Conservation (phyloP, 1,284 basidiomycete species). For the Ustilago curta region DNA sequence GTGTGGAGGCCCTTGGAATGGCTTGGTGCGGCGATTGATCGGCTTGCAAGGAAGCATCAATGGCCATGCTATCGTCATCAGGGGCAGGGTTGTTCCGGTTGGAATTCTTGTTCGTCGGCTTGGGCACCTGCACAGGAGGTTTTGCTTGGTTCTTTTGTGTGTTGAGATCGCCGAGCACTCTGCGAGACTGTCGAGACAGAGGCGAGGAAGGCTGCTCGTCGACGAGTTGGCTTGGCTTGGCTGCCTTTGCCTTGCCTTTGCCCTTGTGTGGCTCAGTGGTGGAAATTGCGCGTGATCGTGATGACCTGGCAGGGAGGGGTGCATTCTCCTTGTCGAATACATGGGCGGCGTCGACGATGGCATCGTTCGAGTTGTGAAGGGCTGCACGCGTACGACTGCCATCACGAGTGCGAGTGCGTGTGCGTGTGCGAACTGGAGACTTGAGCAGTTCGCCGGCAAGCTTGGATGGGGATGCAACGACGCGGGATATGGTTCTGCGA, state of each 20-base stretch:
- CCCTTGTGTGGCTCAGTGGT: slow-evolving; percentile 27
- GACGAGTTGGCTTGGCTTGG: slow-evolving; percentile 14
- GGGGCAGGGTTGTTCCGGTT: slow-evolving; percentile 7
- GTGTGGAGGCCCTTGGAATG: slow-evolving; percentile 46
- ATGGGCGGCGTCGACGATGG: slow-evolving; percentile 22
- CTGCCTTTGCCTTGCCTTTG: slow-evolving; percentile 27
- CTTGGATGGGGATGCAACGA: slow-evolving; percentile 44
- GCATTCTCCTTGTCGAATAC: slow-evolving; percentile 48
- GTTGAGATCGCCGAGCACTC: slow-evolving; percentile 39
- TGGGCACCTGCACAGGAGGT: slow-evolving; percentile 4
- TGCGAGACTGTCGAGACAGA: slow-evolving; percentile 16
- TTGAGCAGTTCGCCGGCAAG: slow-evolving; percentile 58
- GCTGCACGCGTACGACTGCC: slow-evolving; percentile 22
- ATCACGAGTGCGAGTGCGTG: slow-evolving; percentile 21
- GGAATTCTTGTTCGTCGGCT: neutral
- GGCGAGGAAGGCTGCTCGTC: slow-evolving; percentile 11
- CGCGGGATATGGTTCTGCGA: slow-evolving; percentile 39
- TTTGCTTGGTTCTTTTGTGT: slow-evolving; percentile 7
- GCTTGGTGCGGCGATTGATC: slow-evolving; percentile 4
- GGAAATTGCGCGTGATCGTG: slow-evolving; percentile 26
- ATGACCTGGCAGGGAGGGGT: slow-evolving; percentile 23
- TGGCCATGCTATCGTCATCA: slow-evolving; percentile 45
- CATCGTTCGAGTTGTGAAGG: slow-evolving; percentile 10
- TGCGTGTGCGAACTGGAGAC: slow-evolving; percentile 50
- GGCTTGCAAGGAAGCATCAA: slow-evolving; percentile 12